A percentile compares a stretch with the other conserved stretches of the same genome.
Conservation (phyloP, 2,329 filamentous ascomycete genomes). For the Stagonosporopsis rhizophila region DNA sequence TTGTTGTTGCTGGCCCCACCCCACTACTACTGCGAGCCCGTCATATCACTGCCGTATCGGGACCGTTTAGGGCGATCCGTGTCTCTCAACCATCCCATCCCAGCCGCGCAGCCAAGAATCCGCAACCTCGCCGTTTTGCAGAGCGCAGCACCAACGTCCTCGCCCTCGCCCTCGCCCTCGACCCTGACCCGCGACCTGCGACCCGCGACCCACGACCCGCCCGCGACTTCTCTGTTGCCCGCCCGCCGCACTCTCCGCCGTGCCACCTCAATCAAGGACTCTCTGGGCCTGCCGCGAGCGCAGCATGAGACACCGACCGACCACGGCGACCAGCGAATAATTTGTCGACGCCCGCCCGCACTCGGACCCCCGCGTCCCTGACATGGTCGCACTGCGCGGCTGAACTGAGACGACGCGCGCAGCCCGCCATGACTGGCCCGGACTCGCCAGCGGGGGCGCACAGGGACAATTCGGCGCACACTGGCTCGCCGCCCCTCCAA, state of each 20-base stretch:
- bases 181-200: background rate
- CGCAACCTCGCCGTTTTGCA: constrained; percentile 10
- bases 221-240: background rate
- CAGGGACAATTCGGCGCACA: constrained; percentile 25
- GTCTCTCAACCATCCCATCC: constrained; percentile 19
- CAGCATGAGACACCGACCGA: constrained; percentile 40
- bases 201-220: background rate
- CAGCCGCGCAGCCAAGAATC: constrained; percentile 18
- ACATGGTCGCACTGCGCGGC: constrained; percentile 43
- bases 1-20: constrained; percentile 2
- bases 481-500: constrained; percentile 12
- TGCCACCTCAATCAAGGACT: too few relatives aligned
- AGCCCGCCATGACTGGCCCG: constrained; percentile 41
- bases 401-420: constrained; percentile 39
- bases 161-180: background rate
- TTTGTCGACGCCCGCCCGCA: background rate
- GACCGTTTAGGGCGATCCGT: constrained; percentile 17
- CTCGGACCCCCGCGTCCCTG: constrained; percentile 19
- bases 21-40: constrained; percentile 11
- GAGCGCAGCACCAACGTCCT: background rate
- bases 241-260: background rate
- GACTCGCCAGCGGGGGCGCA: constrained; percentile 35
- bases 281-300: constrained; percentile 19
- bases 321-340: constrained; percentile 20
- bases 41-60: constrained; percentile 17